Evolutionary conservation across 139 green algal species (phyloP).

Genomic region (Edaphochlamys debaryana): DNA sequence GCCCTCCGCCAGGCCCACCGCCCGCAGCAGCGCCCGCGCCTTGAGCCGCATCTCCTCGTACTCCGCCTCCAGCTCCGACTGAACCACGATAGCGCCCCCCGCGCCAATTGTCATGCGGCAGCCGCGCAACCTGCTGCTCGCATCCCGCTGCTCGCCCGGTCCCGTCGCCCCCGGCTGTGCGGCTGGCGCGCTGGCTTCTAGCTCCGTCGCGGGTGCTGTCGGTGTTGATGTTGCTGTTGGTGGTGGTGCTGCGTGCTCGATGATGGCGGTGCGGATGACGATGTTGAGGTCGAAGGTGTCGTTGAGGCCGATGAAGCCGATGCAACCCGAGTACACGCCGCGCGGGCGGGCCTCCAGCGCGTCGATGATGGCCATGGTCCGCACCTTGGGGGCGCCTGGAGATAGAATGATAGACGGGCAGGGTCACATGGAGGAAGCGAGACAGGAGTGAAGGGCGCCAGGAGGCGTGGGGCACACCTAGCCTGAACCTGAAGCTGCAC

Average conservation of each 20-base stretch:
- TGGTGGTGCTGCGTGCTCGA: slow-evolving; percentile 37
- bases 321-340: slow-evolving; percentile 91
- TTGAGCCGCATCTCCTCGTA: slow-evolving; percentile 98
- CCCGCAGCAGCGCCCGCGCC: slow-evolving; percentile 63
- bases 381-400: slow-evolving; percentile 78
- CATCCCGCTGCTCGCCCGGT: no score
- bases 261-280: slow-evolving; percentile 94
- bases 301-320: slow-evolving; percentile 93
- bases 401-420: no score
- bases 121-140: no score
- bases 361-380: slow-evolving; percentile 92
- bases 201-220: no score
- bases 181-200: no score
- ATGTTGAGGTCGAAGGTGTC: slow-evolving; percentile 98
- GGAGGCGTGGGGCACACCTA: no score
- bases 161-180: no score
- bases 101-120: slow-evolving; percentile 82
- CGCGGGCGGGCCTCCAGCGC: slow-evolving; percentile 82
- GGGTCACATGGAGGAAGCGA: not conserved
- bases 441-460: no score
- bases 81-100: slow-evolving; percentile 92
- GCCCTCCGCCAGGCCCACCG: slow-evolving; percentile 48
- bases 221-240: not conserved
- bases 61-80: slow-evolving; percentile 86
- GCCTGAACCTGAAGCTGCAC: no score